These are phyloP conservation scores for Aureobasidium lini DNA, from an alignment of 2,329 filamentous ascomycete species.

Conservation along the genomic window DNA sequence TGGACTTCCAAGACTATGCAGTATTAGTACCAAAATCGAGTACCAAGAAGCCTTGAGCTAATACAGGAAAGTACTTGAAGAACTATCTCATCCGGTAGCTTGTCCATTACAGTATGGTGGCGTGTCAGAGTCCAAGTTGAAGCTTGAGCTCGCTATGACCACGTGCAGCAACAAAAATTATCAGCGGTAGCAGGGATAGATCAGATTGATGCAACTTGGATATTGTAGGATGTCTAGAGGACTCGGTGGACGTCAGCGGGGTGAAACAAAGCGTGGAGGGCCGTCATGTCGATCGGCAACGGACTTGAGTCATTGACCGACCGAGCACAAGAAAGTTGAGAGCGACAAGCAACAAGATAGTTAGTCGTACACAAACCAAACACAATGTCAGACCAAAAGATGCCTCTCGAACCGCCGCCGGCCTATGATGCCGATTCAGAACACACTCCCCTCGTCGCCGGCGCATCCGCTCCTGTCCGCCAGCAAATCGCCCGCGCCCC, in stretches of 20 bases:
- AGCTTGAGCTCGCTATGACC: background rate
- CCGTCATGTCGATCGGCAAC: background rate
- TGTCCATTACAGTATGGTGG: background rate
- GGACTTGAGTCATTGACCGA: background rate
- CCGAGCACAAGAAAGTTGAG: constrained; percentile 1
- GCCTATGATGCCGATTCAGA: constrained; percentile 32
- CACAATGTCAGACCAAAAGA: constrained; percentile 24
- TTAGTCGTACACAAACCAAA: background rate
- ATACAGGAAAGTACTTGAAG: constrained; percentile 37
- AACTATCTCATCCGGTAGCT: constrained; percentile 34
- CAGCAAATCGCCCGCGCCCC: constrained; percentile 40
- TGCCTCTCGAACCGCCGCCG: constrained; percentile 36
- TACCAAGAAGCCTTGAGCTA: background rate
- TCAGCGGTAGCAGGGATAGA: background rate
- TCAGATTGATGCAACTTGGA: background rate
- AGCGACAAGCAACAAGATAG: background rate
- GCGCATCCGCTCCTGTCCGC: constrained; percentile 19
- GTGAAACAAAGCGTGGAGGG: background rate
- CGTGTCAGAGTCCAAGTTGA: background rate
- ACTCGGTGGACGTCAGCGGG: background rate
- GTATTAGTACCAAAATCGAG: background rate
- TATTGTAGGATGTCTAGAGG: background rate
- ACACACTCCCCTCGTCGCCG: constrained; percentile 17
- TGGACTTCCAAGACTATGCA: constrained; percentile 52
- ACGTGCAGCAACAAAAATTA: background rate